phyloP scores from a whole-genome alignment of 768 basidiomycete genomes.

The Boletus bicolor region DNA sequence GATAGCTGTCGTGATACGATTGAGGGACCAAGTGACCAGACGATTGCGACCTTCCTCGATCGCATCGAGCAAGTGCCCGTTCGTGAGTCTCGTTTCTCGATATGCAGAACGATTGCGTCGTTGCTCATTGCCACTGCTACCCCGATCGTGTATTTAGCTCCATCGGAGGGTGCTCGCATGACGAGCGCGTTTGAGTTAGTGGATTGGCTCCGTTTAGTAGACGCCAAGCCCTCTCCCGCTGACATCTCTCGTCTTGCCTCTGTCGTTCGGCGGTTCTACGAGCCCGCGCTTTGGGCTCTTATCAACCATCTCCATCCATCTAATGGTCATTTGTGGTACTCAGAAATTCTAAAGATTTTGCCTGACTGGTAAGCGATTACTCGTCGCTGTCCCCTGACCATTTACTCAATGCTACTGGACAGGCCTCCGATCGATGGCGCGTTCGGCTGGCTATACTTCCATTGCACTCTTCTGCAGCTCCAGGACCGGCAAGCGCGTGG shows the following conservation, averaged over 20 bases:
- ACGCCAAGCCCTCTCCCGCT: slow-evolving; percentile 29
- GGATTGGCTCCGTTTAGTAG: slow-evolving; percentile 58
- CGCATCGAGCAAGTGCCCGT: slow-evolving; percentile 40
- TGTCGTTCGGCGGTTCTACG: slow-evolving; percentile 41
- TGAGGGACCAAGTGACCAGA: not conserved
- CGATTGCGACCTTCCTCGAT: slow-evolving; percentile 43
- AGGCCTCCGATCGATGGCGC: slow-evolving; percentile 14
- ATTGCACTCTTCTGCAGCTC: slow-evolving; percentile 24
- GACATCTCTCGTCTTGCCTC: slow-evolving; percentile 42
- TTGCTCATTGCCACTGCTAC: not conserved
- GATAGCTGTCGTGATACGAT: not conserved
- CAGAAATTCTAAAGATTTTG: slow-evolving; percentile 14
- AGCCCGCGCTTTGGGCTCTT: slow-evolving; percentile 41
- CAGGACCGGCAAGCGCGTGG: slow-evolving; percentile 22
- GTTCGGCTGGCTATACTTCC: slow-evolving; percentile 49
- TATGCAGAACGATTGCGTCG: not conserved
- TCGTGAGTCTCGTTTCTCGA: slow-evolving; percentile 39
- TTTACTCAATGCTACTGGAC: not conserved
- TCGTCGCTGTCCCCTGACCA: not conserved
- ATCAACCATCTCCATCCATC: slow-evolving; percentile 44
- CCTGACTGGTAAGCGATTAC: slow-evolving; percentile 28
- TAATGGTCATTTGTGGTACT: slow-evolving; percentile 41
- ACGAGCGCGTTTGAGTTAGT: slow-evolving; percentile 52
- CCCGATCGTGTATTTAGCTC: slow-evolving; percentile 33
- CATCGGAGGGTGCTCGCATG: slow-evolving; percentile 32